These are phyloP conservation scores for Xylariaceae sp. DNA, from an alignment of 2,329 filamentous ascomycete species.

Conservation along the genomic window DNA sequence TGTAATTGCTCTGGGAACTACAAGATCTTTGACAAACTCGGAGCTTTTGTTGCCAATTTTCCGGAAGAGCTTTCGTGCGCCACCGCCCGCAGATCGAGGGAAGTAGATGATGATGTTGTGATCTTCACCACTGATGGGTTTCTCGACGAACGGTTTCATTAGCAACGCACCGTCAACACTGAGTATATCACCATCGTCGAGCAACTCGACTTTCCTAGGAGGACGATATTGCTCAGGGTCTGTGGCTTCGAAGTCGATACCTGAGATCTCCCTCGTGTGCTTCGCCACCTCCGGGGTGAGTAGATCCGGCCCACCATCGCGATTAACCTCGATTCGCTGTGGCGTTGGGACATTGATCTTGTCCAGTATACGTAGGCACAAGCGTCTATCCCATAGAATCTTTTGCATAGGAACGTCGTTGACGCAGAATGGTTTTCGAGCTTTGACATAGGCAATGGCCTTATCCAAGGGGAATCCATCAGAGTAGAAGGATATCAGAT, in stretches of 20 bases:
- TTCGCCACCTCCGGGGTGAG: constrained; percentile 74
- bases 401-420: constrained; percentile 98
- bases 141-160: constrained; percentile 94
- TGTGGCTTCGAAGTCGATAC: constrained; percentile 66
- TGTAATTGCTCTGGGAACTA: constrained; percentile 71
- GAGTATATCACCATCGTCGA: constrained; percentile 86
- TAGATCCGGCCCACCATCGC: constrained; percentile 81
- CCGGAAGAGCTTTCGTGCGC: constrained; percentile 85
- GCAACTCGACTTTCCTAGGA: constrained; percentile 69
- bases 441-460: constrained; percentile 88
- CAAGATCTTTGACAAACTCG: constrained; percentile 77
- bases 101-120: constrained; percentile 99
- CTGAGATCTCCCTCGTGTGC: constrained; percentile 74
- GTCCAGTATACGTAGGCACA: constrained; percentile 84
- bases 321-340: constrained; percentile 79
- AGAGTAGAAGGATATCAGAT: constrained; percentile 96
- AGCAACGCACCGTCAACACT: constrained; percentile 78
- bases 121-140: constrained; percentile 95
- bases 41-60: constrained; percentile 99
- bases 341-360: constrained; percentile 87
- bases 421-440: constrained; percentile 93
- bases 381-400: constrained; percentile 87
- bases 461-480: constrained; percentile 96
- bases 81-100: constrained; percentile 77
- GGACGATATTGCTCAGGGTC: constrained; percentile 52